Evolutionary conservation across 352 stramenopile species (phyloP).

Genomic region (Paralagenidium karlingii): DNA sequence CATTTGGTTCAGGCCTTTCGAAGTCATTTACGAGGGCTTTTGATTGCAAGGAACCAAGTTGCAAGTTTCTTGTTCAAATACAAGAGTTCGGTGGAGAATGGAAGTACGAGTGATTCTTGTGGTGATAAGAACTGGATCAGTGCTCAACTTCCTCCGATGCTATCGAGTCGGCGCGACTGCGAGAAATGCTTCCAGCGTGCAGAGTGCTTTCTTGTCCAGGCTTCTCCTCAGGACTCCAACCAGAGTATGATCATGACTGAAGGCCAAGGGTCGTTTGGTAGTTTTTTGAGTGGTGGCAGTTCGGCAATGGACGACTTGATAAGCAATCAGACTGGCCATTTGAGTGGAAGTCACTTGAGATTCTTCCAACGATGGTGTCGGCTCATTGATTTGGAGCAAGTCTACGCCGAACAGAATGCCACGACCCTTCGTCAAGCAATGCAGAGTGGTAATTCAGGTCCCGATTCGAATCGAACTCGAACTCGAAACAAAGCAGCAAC

Average conservation of each 20-base stretch:
- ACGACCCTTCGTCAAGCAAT: constrained; percentile 70
- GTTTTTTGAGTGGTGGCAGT: too few species aligned
- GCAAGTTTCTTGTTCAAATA: constrained; percentile 41
- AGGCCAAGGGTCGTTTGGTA: too few species aligned
- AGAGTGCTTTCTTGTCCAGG: too few species aligned
- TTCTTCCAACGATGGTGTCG: constrained; percentile 70
- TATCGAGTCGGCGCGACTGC: constrained; percentile 52
- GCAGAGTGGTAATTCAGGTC: constrained; percentile 51
- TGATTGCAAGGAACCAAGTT: constrained; percentile 61
- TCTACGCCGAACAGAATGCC: constrained; percentile 54
- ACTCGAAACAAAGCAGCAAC: constrained; percentile 63
- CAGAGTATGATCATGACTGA: too few species aligned
- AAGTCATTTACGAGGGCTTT: constrained; percentile 41
- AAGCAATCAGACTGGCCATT: constrained; percentile 31
- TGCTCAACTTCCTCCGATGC: constrained; percentile 61
- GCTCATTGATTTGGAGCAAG: constrained; percentile 64
- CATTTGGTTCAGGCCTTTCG: constrained; percentile 44
- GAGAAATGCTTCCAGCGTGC: constrained; percentile 69
- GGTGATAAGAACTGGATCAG: constrained; percentile 24
- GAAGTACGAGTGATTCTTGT: constrained; percentile 2
- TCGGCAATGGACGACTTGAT: constrained; percentile 68
- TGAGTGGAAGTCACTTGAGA: constrained; percentile 25
- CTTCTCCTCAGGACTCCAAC: too few species aligned
- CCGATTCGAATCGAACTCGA: too few species aligned
- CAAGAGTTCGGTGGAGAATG: constrained; percentile 9